phyloP scores from a whole-genome alignment of 805 yeast species.

The Metschnikowia colocasiae region DNA sequence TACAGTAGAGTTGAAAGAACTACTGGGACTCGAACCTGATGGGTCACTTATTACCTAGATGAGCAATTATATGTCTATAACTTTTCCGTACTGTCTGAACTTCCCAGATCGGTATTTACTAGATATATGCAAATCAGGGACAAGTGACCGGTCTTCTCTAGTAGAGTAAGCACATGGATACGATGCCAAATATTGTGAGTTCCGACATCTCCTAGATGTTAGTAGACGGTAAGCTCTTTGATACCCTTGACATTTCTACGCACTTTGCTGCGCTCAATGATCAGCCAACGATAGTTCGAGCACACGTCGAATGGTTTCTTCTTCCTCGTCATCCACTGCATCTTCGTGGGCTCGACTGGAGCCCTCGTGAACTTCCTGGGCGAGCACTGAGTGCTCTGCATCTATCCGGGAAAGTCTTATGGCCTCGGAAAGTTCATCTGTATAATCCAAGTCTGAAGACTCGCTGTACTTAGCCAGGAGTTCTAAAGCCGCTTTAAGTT shows the following conservation, averaged over 20 bases:
- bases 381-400: neutral
- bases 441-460: neutral
- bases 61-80: no score
- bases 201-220: no score
- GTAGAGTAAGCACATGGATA: no score
- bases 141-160: no score
- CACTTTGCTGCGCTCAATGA: neutral
- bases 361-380: neutral
- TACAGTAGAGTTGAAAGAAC: no score
- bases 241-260: no score
- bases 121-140: no score
- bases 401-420: conserved; percentile 7
- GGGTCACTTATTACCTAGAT: no score
- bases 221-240: neutral
- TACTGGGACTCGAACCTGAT: no score
- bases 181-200: no score
- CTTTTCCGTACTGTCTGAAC: no score
- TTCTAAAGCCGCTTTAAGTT: conserved; percentile 20
- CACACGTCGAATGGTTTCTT: conserved; percentile 18
- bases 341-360: neutral
- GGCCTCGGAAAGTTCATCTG: conserved; percentile 6
- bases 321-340: conserved; percentile 10
- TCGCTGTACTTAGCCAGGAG: conserved; percentile 8
- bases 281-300: conserved; percentile 19
- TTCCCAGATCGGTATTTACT: no score